phyloP scores from a whole-genome alignment of 2,329 filamentous ascomycete species.

The Purpureocillium lavendulum region DNA sequence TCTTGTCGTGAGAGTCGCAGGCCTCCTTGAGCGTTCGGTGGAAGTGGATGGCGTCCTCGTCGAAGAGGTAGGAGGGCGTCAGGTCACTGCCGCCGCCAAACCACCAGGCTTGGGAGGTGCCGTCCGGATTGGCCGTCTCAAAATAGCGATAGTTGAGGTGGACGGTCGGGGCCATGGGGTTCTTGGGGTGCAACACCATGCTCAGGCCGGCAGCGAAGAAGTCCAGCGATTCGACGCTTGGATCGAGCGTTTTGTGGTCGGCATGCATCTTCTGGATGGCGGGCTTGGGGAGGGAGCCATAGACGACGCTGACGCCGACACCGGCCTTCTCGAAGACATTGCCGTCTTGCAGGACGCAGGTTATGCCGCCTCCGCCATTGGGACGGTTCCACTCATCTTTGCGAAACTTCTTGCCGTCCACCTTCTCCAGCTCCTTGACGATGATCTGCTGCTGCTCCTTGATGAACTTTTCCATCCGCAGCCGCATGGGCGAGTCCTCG shows the following conservation, averaged over 20 bases:
- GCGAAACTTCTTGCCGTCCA: conserved; percentile 77
- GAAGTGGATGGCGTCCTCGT: conserved; percentile 96
- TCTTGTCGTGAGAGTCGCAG: conserved; percentile 87
- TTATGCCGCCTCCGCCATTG: conserved; percentile 86
- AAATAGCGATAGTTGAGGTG: conserved; percentile 99
- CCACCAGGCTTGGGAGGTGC: conserved; percentile 86
- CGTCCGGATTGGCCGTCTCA: conserved; percentile 82
- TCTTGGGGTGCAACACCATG: conserved; percentile 85
- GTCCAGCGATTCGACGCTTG: conserved; percentile 71
- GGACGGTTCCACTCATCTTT: conserved; percentile 81
- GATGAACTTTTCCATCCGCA: conserved; percentile 96
- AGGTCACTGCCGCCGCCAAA: conserved; percentile 93
- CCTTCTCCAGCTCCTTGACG: conserved; percentile 68
- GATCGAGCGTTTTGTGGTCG: conserved; percentile 84
- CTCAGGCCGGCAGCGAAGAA: conserved; percentile 95
- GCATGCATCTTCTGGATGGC: conserved; percentile 90
- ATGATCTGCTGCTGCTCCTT: conserved; percentile 88
- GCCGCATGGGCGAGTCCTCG: conserved; percentile 81
- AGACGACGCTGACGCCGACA: conserved; percentile 91
- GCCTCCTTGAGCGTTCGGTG: conserved; percentile 86
- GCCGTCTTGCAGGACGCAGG: conserved; percentile 89
- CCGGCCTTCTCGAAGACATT: conserved; percentile 98
- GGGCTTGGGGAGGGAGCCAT: conserved; percentile 77
- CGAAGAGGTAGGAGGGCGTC: conserved; percentile 89
- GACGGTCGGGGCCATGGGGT: conserved; percentile 95